Evolutionary conservation across 2,329 filamentous ascomycete species (phyloP), one percentile per base, ranked within the genome.

Genomic region (Chrysoporthe deuterocubensis): DNA sequence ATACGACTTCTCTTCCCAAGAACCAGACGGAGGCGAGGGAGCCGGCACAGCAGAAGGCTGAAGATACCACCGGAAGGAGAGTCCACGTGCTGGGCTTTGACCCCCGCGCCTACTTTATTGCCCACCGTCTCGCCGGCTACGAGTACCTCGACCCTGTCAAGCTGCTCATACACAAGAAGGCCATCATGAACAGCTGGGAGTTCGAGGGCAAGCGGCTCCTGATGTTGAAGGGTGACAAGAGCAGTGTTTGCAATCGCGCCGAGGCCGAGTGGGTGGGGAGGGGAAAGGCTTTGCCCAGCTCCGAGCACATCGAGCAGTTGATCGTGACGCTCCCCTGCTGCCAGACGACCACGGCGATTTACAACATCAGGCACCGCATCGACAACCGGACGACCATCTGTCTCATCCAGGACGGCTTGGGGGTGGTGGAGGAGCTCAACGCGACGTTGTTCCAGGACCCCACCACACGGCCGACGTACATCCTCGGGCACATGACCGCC

Each of bases 401-500:
- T 54, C 74, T 80, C 13, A 32, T 79, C 7, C 77, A 79, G 67
- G 71, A 75, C 32, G 78, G 69, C 0, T 87, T 98, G 78, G 95
- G 96, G 0, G 82, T 93, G 1, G 83, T 93, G n/a, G 94, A 98
- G 61, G 85, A 89, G 61, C 84, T 97, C 52, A 93, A 93, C 73
- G 79, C 84, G 44, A 78, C 85, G 13, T 77, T 96, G 40, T 97
- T 97, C 72, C 84, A 87, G 0, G 86, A 94, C 69, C 83, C 86
- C 0, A 76, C 79, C 0, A 82, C 80, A 0, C 85, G 92, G 37
- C 96, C 96, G 2, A 88, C 87, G 66, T 97, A 96, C 73, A 83
- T 97, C 68, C 76, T 94, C 40, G 93, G 92, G 9, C 83, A 88
- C 67, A 82, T 85, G 76, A 81, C 78, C n/a, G 81, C 86, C 68